These are phyloP conservation scores for Orbilia ellipsospora DNA, from an alignment of 2,329 filamentous ascomycete species.

Conservation along the genomic window DNA sequence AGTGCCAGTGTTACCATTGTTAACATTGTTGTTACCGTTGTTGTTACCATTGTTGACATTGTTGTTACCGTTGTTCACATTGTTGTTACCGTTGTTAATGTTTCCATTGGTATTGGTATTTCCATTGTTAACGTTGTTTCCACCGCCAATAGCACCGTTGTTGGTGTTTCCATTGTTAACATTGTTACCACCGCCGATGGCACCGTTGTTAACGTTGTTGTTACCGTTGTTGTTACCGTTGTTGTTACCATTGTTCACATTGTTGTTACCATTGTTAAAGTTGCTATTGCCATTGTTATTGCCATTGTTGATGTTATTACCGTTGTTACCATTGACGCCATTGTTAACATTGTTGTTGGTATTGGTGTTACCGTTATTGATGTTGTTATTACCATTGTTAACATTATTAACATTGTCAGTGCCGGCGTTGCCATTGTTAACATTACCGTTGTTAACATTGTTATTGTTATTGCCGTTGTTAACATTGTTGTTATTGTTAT, in stretches of 20 bases:
- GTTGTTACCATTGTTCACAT: neutral
- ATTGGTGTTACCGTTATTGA: neutral
- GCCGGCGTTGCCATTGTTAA: neutral
- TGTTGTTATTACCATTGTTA: neutral
- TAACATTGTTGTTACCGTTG: too few relatives aligned
- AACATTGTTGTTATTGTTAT: neutral
- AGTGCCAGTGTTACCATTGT: too few relatives aligned
- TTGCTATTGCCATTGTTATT: neutral
- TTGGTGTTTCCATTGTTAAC: neutral
- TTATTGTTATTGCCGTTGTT: neutral
- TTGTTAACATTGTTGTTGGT: neutral
- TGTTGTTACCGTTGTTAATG: too few relatives aligned
- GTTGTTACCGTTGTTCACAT: too few relatives aligned
- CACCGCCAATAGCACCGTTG: neutral
- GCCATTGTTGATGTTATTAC: too few relatives aligned
- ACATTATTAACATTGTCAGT: neutral
- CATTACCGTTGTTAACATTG: conserved; percentile 1
- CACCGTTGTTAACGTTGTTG: neutral
- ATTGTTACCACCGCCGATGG: too few relatives aligned
- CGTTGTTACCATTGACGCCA: neutral
- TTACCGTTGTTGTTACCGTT: neutral
- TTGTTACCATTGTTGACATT: too few relatives aligned
- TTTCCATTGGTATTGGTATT: neutral
- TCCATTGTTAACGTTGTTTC: neutral
- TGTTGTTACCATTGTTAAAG: neutral